A percentile compares a stretch with the other conserved stretches of the same genome.
These are phyloP conservation scores for Scenedesmus sp. DNA, from an alignment of 163 green algal genomes.

Conservation along the genomic window DNA sequence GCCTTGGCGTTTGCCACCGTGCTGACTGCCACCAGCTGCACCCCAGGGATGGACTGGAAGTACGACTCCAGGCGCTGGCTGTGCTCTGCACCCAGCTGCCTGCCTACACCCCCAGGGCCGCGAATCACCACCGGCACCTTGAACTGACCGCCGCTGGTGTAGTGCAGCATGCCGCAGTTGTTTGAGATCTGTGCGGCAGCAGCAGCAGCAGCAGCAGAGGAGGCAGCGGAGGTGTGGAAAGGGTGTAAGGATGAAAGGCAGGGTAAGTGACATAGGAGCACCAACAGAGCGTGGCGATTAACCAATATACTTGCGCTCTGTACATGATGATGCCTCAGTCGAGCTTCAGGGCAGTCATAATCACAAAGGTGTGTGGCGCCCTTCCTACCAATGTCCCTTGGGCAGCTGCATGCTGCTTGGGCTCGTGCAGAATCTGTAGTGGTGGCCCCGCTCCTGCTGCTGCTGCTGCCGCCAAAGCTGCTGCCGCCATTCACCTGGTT, in stretches of 20 bases:
- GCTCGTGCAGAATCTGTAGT: background rate
- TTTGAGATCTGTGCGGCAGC: constrained; percentile 90
- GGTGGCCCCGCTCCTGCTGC: background rate
- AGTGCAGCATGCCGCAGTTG: constrained; percentile 98
- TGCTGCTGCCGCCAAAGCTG: constrained; percentile 57
- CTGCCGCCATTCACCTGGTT: constrained; percentile 98
- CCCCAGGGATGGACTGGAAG: constrained; percentile 96
- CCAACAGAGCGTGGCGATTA: no score
- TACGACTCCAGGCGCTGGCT: constrained; percentile 97
- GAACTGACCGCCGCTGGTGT: constrained; percentile 97
- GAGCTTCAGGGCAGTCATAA: no score
- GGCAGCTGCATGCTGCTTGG: background rate
- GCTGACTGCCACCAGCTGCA: constrained; percentile 95
- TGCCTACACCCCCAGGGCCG: constrained; percentile 92
- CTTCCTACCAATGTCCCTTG: no score
- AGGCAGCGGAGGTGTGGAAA: no score
- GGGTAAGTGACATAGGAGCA: background rate
- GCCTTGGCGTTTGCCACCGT: constrained; percentile 94
- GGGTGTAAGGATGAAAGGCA: background rate
- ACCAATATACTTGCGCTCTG: no score
- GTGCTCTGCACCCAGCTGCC: constrained; percentile 97
- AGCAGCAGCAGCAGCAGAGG: background rate
- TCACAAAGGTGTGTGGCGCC: no score
- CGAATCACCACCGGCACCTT: constrained; percentile 96
- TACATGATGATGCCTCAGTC: no score